Evolutionary conservation across 306 rosid species (phyloP).

Genomic region (Arachis stenosperma): DNA sequence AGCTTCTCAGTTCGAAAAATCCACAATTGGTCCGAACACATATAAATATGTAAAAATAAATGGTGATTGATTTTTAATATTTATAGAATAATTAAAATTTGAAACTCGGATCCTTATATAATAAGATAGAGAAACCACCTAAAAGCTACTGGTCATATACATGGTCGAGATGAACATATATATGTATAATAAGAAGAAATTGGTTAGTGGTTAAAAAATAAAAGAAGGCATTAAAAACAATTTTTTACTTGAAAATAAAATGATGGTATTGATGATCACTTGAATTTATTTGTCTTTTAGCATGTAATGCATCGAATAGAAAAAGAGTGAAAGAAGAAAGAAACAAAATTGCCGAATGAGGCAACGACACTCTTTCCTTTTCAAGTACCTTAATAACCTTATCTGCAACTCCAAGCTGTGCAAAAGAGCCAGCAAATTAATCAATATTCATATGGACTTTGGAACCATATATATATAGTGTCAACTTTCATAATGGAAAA

Average conservation of each 20-base stretch:
- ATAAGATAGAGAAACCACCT: too few relatives aligned
- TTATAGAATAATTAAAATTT: too few relatives aligned
- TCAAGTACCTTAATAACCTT: conserved; percentile 29
- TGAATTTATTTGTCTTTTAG: conserved; percentile 1
- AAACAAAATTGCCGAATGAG: conserved; percentile 16
- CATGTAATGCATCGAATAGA: conserved; percentile 10
- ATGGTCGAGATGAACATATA: too few relatives aligned
- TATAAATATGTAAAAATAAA: too few relatives aligned
- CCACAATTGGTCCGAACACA: too few relatives aligned
- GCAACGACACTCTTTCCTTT: background rate
- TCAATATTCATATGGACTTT: background rate
- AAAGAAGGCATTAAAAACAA: background rate
- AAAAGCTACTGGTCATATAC: too few relatives aligned
- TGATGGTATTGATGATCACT: too few relatives aligned
- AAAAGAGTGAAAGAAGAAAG: background rate
- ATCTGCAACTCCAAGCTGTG: background rate
- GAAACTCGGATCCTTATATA: too few relatives aligned
- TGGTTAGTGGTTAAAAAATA: background rate
- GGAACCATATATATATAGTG: background rate
- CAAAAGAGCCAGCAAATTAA: background rate
- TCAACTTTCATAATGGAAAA: background rate
- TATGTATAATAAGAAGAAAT: too few relatives aligned
- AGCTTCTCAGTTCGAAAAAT: too few relatives aligned
- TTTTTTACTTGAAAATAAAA: too few relatives aligned
- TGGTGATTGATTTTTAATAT: too few relatives aligned